Base-by-base conservation (phyloP, 208 protist genomes). In the Phytomonas francai region DNA sequence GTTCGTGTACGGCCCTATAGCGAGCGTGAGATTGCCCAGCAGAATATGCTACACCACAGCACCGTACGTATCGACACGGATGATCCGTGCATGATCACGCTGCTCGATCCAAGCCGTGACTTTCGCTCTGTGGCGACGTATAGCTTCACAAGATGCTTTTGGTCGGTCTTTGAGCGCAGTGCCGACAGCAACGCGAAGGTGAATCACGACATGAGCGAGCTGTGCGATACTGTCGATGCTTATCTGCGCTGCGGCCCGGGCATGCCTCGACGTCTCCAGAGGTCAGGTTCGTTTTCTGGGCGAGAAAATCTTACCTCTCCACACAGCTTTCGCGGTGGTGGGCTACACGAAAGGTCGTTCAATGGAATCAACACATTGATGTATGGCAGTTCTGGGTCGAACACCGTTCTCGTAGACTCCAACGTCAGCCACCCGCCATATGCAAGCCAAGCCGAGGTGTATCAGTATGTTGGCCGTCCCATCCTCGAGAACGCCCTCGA, bases 1-100 rank as follows among this genome's bases (percentile, higher is more conserved):
- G 70, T 95, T 8, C 89, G 89, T 60, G 89, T 95, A 5, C 77
- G 89, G 22, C 89, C 89, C 45, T 95, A 90, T 72, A 92, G 76
- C 72, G 75, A 93, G 76, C 87, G 89, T 2, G 89, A 95, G 68
- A 78, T 87, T 8, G 68, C 76, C 12, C 67, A 84, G 32, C 66
- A 68, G 62, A 25, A 54, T 31, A 51, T 65, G 39, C 67, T 74
- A 14, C 31, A 65, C 28, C 84, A 89, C 64, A 88, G 83, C 70
- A 91, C 85, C 22, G 71, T 94, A 11, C 79, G 76, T 65, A 87
- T 94, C 70, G 84, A 91, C 68, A 58, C 74, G 2, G 75, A 90
- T n/a, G 90, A 94, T 65, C 84, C 85, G 2, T 72, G 77, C 25
- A 63, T 82, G 25, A 71, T 94, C 71, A 92, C 86, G 14, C 65